phyloP scores from a whole-genome alignment of 352 stramenopile genomes.

The Phytophthora crassamura region DNA sequence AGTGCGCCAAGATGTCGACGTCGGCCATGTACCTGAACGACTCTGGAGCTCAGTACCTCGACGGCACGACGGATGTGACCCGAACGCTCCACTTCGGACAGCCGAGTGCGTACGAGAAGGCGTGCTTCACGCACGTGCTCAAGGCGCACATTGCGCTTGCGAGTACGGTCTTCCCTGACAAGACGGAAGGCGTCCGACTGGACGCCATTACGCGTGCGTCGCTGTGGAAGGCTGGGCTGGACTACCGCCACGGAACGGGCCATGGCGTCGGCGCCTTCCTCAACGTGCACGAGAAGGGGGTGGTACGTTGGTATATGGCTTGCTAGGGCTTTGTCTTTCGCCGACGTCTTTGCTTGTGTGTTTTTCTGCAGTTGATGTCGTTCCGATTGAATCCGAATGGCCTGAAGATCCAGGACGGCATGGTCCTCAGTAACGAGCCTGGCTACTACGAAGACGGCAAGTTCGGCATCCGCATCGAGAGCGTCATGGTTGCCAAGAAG shows the following conservation, averaged over 20 bases:
- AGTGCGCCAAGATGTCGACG: conserved; percentile 89
- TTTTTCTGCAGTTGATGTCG: conserved; percentile 65
- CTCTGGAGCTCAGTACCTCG: conserved; percentile 98
- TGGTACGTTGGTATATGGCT: too few relatives aligned
- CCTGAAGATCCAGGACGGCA: conserved; percentile 91
- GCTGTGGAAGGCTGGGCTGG: conserved; percentile 94
- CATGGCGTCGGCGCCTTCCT: conserved; percentile 97
- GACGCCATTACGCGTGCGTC: conserved; percentile 96
- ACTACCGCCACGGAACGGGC: conserved; percentile 98
- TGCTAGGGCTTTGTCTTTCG: neutral
- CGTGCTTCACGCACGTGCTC: conserved; percentile 97
- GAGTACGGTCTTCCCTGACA: conserved; percentile 84
- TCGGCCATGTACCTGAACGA: conserved; percentile 98
- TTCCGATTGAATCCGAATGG: conserved; percentile 86
- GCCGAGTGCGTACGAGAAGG: conserved; percentile 92
- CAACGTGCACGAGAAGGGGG: conserved; percentile 97
- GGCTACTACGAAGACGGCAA: conserved; percentile 98
- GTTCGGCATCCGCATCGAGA: conserved; percentile 99
- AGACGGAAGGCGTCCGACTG: conserved; percentile 95
- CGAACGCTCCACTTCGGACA: conserved; percentile 97
- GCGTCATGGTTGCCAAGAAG: conserved; percentile 95
- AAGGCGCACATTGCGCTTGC: conserved; percentile 98
- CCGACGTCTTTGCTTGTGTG: conserved; percentile 13
- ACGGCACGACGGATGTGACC: conserved; percentile 99
- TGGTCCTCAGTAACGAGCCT: conserved; percentile 98